Base-by-base conservation (phyloP, 345 rosid species). In the Acer saccharum region DNA sequence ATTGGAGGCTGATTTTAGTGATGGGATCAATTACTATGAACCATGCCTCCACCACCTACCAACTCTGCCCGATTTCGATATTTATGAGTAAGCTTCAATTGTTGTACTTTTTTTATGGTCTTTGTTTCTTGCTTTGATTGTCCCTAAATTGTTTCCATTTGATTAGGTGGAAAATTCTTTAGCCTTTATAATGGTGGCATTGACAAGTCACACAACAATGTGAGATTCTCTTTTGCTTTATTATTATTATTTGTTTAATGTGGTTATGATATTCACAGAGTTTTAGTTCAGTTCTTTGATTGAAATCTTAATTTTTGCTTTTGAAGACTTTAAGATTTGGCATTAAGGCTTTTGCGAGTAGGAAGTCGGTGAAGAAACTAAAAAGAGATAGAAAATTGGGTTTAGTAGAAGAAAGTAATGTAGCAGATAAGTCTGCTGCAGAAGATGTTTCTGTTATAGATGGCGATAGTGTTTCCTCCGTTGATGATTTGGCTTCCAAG, bases 281-380 rank as follows among this genome's bases (percentile, higher is more conserved):
- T 29, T 27, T 35, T 46, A 55, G 39, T 67, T 66, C 70, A 52
- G 46, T 55, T 55, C 65, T 12, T 54, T 75, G 54, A 65, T 55
- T 20, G 39, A 2, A 10, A 66, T n/a, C 41, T 75, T 14, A 9
- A 41, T 43, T 73, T 73, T 35, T 44, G 10, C 65, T 54, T 81
- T 52, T 55, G 64, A 78, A 84, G 94, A 67, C 58, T 39, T 66
- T 62, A 43, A 85, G 79, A 79, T 76, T 85, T 44, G 62, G 82
- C 46, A 44, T 66, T 2, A 48, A 67, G 68, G 79, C 72, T 10
- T 84, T 81, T 75, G 88, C 89, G 1, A 85, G 85, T 76, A 87
- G 82, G 64, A 89, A 87, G 81, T 81, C 95, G 4, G 70, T 71
- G 73, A 89, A 88, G 83, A 90, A 86, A 80, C 80, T 68, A 2